Percentiles rank a stretch among this genome's conserved stretches.
These are phyloP conservation scores for Parasitella parasitica DNA, from an alignment of 371 early-diverging fungal genomes.

Conservation along the genomic window DNA sequence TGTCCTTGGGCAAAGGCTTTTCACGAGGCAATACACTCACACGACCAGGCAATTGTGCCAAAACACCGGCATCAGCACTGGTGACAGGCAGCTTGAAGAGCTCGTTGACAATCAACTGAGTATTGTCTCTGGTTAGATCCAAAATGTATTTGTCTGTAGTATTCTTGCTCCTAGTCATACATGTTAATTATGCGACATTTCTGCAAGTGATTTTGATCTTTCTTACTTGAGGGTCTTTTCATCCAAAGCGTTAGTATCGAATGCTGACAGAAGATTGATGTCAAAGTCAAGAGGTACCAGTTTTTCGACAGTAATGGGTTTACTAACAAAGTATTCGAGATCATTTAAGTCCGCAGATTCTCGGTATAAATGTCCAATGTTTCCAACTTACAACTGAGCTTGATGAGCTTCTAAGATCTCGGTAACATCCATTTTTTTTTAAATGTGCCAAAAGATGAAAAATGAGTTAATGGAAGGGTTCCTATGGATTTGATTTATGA, in stretches of 20 bases:
- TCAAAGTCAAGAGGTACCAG: conserved; percentile 86
- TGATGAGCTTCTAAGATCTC: conserved; percentile 69
- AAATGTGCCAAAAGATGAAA: neutral
- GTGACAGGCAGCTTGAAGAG: conserved; percentile 81
- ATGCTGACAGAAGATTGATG: conserved; percentile 75
- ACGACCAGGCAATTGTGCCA: conserved; percentile 80
- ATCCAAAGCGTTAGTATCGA: conserved; percentile 81
- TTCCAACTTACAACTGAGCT: conserved; percentile 50
- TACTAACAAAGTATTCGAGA: conserved; percentile 35
- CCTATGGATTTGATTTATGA: neutral
- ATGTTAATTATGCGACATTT: too few relatives aligned
- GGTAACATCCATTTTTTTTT: conserved; percentile 65
- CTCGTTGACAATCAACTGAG: conserved; percentile 87
- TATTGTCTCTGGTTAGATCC: conserved; percentile 76
- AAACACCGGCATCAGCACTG: conserved; percentile 71
- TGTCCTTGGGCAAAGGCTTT: conserved; percentile 89
- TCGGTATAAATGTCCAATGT: neutral
- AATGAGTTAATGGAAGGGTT: neutral
- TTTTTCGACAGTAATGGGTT: conserved; percentile 67
- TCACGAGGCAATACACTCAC: conserved; percentile 80
- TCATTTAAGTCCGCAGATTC: neutral
- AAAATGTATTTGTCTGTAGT: conserved; percentile 63
- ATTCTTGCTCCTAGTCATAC: conserved; percentile 6
- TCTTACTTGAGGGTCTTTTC: conserved; percentile 58
- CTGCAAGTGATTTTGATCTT: too few relatives aligned